phyloP scores from a whole-genome alignment of 75 land plant species.

The Cunninghamia lanceolata region DNA sequence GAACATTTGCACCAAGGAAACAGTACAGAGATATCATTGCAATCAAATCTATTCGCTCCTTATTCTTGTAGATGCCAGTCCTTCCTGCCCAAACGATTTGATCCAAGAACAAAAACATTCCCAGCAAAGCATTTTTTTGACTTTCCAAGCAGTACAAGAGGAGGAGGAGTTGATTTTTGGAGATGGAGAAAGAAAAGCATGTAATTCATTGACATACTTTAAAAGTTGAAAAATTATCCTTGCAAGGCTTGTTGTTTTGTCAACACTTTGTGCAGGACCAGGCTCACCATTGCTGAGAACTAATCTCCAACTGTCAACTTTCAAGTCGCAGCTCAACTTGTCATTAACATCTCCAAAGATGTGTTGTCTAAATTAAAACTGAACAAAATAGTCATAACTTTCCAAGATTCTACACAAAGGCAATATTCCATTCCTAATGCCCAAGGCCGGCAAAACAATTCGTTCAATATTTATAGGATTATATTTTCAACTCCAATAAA shows the following conservation, averaged over 20 bases:
- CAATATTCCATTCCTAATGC: neutral
- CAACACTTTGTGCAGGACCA: slow-evolving; percentile 90
- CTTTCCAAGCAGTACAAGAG: slow-evolving; percentile 87
- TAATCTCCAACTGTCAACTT: neutral
- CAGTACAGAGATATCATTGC: slow-evolving; percentile 85
- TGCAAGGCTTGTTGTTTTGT: slow-evolving; percentile 90
- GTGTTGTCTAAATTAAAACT: neutral
- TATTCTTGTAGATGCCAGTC: slow-evolving; percentile 90
- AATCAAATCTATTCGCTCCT: slow-evolving; percentile 75
- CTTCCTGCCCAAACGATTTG: slow-evolving; percentile 96
- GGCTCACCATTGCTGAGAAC: slow-evolving; percentile 53
- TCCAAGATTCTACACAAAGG: neutral
- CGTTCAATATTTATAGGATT: neutral
- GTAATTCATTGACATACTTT: slow-evolving; percentile 93
- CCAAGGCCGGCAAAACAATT: neutral
- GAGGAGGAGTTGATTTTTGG: slow-evolving; percentile 82
- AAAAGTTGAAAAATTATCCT: slow-evolving; percentile 91
- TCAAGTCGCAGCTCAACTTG: neutral
- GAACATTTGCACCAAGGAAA: slow-evolving; percentile 70
- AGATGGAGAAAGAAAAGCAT: slow-evolving; percentile 78
- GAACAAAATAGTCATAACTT: neutral
- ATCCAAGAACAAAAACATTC: slow-evolving; percentile 91
- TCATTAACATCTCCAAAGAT: neutral
- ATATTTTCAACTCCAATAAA: neutral
- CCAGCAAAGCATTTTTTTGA: slow-evolving; percentile 88